Evolutionary conservation across 306 rosid genomes (phyloP).

Genomic region (Acmispon strigosus): DNA sequence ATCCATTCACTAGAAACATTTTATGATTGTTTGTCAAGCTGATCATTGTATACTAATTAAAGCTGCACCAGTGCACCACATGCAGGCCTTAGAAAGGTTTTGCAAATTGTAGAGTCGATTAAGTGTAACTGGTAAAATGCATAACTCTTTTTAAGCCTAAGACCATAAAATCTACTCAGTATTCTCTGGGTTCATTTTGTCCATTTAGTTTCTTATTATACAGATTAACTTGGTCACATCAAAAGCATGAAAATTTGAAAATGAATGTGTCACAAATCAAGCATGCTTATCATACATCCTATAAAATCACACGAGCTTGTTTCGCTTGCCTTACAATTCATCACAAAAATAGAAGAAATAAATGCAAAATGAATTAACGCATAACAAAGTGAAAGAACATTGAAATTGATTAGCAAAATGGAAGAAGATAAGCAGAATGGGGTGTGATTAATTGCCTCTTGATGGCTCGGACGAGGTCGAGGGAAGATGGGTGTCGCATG

Average conservation of each 20-base stretch:
- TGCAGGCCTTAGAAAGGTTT: no score
- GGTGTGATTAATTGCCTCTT: constrained; percentile 33
- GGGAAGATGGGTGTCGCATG: constrained; percentile 73
- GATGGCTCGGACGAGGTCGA: constrained; percentile 65
- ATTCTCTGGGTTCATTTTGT: no score
- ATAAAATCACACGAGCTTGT: neutral
- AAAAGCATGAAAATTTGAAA: no score
- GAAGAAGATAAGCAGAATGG: neutral
- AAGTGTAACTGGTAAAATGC: neutral
- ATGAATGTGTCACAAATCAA: no score
- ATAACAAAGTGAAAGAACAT: neutral
- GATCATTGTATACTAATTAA: neutral
- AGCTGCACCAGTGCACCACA: no score
- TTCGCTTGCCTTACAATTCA: neutral
- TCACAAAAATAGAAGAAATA: neutral
- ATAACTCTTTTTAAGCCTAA: neutral
- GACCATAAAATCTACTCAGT: neutral
- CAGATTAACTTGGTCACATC: neutral
- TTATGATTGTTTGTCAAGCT: neutral
- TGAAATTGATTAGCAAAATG: neutral
- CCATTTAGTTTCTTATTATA: no score
- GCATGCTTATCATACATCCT: no score
- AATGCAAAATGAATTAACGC: neutral
- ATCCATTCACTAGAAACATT: no score
- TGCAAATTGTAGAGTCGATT: no score